phyloP scores from a whole-genome alignment of 1,284 basidiomycete species.

The Stygiomarasmius scandens region DNA sequence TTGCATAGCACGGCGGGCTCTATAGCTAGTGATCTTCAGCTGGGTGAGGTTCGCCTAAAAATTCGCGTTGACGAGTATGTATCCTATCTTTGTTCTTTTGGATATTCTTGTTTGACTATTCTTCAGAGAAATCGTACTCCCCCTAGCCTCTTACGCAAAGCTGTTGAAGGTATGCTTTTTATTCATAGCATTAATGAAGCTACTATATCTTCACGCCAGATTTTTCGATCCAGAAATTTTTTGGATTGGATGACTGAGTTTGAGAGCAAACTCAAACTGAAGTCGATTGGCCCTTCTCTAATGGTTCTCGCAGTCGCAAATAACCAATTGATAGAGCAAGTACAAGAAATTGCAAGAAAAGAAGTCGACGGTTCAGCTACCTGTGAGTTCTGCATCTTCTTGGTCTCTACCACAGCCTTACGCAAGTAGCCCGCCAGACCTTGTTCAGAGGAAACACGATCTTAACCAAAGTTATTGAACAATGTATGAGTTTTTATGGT shows the following conservation, averaged over 20 bases:
- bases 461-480: slow-evolving; percentile 80
- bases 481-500: slow-evolving; percentile 77
- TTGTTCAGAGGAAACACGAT: slow-evolving; percentile 80
- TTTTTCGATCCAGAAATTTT: slow-evolving; percentile 64
- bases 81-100: slow-evolving; percentile 1
- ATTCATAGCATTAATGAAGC: slow-evolving; percentile 8
- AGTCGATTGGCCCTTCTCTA: slow-evolving; percentile 59
- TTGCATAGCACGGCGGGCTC: slow-evolving; percentile 44
- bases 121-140: slow-evolving; percentile 73
- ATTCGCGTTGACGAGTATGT: slow-evolving; percentile 77
- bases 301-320: slow-evolving; percentile 70
- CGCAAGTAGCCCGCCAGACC: slow-evolving; percentile 59
- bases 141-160: slow-evolving; percentile 56
- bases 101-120: slow-evolving; percentile 2
- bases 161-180: slow-evolving; percentile 52
- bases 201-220: slow-evolving; percentile 38
- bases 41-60: slow-evolving; percentile 75
- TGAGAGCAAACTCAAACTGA: slow-evolving; percentile 66
- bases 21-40: slow-evolving; percentile 54
- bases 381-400: slow-evolving; percentile 45
- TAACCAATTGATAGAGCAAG: slow-evolving; percentile 63
- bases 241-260: slow-evolving; percentile 76
- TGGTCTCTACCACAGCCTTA: slow-evolving; percentile 11
- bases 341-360: slow-evolving; percentile 64
- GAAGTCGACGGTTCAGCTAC: slow-evolving; percentile 67